These are phyloP conservation scores for Cystobasidium tubakii DNA, from an alignment of 768 basidiomycete species.

Conservation along the genomic window DNA sequence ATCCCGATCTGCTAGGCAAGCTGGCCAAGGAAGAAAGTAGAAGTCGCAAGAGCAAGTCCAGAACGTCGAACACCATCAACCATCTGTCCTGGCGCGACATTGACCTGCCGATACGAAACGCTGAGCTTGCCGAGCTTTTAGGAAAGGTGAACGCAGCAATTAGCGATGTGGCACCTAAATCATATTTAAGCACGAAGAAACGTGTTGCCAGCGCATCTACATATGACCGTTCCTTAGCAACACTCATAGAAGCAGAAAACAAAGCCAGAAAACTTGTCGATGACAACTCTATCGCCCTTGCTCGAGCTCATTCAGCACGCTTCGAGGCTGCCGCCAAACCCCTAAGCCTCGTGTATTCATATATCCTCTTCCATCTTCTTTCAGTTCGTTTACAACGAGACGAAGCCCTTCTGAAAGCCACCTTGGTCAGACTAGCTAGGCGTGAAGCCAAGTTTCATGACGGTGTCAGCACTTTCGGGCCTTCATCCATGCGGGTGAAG, in stretches of 20 bases:
- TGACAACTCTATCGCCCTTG: constrained; percentile 57
- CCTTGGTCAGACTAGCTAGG: neutral
- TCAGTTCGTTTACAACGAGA: constrained; percentile 82
- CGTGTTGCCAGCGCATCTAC: neutral
- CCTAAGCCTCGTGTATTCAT: constrained; percentile 76
- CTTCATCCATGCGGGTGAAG: constrained; percentile 44
- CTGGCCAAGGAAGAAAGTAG: neutral
- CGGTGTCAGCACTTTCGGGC: neutral
- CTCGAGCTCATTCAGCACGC: constrained; percentile 45
- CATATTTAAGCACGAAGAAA: neutral
- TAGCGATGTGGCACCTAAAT: neutral
- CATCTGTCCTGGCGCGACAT: constrained; percentile 22
- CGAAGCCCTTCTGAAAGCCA: constrained; percentile 23
- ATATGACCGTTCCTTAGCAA: constrained; percentile 74
- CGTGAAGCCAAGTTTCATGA: constrained; percentile 10
- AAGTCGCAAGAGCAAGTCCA: neutral
- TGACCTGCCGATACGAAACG: constrained; percentile 17
- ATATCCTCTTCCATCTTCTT: constrained; percentile 77
- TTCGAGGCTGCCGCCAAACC: constrained; percentile 51
- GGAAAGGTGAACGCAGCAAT: constrained; percentile 17
- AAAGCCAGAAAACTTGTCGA: constrained; percentile 74
- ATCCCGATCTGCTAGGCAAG: neutral
- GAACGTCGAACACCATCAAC: neutral
- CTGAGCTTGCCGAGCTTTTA: constrained; percentile 18
- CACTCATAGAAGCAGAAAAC: constrained; percentile 82